Base-by-base conservation (phyloP, 2,329 filamentous ascomycete genomes). In the Cladosporium velox region DNA sequence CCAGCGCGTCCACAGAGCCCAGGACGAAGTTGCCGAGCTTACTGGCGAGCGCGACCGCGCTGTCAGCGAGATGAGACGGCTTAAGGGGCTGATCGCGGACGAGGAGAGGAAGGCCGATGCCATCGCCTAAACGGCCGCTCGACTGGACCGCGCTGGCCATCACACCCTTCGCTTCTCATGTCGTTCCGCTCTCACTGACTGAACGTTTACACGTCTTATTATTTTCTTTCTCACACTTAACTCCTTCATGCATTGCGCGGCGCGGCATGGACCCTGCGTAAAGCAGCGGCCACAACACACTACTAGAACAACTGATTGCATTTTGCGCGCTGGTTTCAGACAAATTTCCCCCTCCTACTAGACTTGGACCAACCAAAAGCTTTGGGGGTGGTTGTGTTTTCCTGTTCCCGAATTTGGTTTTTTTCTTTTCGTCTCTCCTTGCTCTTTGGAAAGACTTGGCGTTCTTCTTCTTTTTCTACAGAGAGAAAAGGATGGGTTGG, bases 11-110 rank as follows among this genome's bases (percentile, higher is more conserved):
- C 94, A 92, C 79, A 83, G 84, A 71, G 91, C 91, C 11, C 91
- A 95, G 80, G 91, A 93, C 72, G 90, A 93, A 79, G 91, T 95
- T 65, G 87, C 91, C 74, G 87, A 91, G 75, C 82, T 96, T 66
- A 91, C 93, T 78, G 87, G 87, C 71, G 87, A 90, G 78, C 85
- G 87, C 77, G 91, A 95, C 72, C 88, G 90, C 70, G 91, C 91
- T 24, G 86, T 91, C 72, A 86, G 86, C 68, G 85, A 90, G 77
- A 92, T 91, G 67, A 85, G 88, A 69, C 85, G 83, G 76, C 83
- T 95, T 63, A 89, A 93, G 78, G 84, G 82, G 61, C 83, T 86
- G 72, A 87, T 94, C 70, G 83, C 88, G 70, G 82, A 84, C 65
- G 89, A 92, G 80, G 81, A 64, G 51, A 64, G 49, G 61, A 64